Conservation (phyloP, 129 eudicot species). For the Calendula officinalis region DNA sequence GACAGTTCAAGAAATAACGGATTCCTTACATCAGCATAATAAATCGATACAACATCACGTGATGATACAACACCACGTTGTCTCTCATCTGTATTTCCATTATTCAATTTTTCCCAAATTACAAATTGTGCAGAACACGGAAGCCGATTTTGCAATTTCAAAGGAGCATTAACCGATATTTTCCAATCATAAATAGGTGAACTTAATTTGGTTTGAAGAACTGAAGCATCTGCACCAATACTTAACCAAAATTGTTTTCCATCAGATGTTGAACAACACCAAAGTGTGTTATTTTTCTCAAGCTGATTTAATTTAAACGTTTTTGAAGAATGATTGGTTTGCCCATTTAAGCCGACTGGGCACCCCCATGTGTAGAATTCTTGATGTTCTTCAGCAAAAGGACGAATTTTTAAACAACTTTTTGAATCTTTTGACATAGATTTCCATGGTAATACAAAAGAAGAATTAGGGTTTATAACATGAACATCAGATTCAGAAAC, state of each 20-base stretch:
- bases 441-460: constrained; percentile 77
- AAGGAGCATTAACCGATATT: constrained; percentile 78
- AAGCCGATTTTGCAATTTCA: constrained; percentile 93
- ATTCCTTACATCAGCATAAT: constrained; percentile 79
- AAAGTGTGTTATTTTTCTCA: constrained; percentile 81
- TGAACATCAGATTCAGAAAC: constrained; percentile 37
- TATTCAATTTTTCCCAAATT: constrained; percentile 65
- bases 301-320: constrained; percentile 64
- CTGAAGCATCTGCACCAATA: constrained; percentile 84
- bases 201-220: constrained; percentile 89
- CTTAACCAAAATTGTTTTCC: constrained; percentile 77
- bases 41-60: constrained; percentile 67
- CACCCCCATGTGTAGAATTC: constrained; percentile 71
- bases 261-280: constrained; percentile 53
- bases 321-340: constrained; percentile 50
- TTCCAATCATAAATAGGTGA: constrained; percentile 96
- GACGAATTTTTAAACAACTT: constrained; percentile 74
- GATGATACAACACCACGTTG: constrained; percentile 75
- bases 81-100: constrained; percentile 58
- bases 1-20: constrained; percentile 60
- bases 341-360: constrained; percentile 46
- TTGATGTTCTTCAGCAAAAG: constrained; percentile 43
- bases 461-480: constrained; percentile 56
- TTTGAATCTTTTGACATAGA: constrained; percentile 62
- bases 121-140: constrained; percentile 85